Base-by-base conservation (phyloP, 2,329 filamentous ascomycete species). In the Cucurbitaria berberidis region DNA sequence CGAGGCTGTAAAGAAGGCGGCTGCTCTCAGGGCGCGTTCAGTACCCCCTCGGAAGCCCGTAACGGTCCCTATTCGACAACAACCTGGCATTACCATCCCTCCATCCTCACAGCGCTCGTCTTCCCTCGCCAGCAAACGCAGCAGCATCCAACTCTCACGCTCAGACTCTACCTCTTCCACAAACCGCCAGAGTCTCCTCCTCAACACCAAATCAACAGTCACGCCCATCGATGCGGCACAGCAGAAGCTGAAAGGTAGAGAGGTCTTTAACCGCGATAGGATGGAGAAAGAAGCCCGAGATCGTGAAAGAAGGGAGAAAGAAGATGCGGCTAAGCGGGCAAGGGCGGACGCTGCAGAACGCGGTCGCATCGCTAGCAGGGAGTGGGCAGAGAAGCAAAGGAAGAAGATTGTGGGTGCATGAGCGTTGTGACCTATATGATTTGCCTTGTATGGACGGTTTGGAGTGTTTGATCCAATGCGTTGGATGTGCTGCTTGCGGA, bases 361-460 rank as follows among this genome's bases (percentile, higher is more conserved):
- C 4, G 75, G 78, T 0, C 63, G 80, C 15, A 70, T 73, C 35
- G 69, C 74, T 32, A 78, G 75, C 60, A 60, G 79, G 10, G 78
- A 81, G 63, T 82, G 80, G 80, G 80, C 80, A 4, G 78, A 80
- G 68, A 78, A 76, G 71, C 76, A 78, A 70, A 75, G 68, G 70
- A 74, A 72, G 70, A 75, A 70, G 64, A 59, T 61, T 59, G 54
- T 67, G 63, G 64, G 41, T 24, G 57, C 39, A n/a, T 50, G 36
- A 48, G 16, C 11, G 11, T 5, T 11, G 19, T 24, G 38, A 15
- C 5, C 10, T 26, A 34, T 34, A 34, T 34, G 30, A 16, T 3
- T n/a, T n/a, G 8, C 15, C 15, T 5, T 34, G 13, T 5, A 5
- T 34, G 13, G 30, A n/a, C 16, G 30, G 27, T 26, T 11, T 13